Conservation (phyloP, 805 yeast genomes). For the Metschnikowia orientalis region DNA sequence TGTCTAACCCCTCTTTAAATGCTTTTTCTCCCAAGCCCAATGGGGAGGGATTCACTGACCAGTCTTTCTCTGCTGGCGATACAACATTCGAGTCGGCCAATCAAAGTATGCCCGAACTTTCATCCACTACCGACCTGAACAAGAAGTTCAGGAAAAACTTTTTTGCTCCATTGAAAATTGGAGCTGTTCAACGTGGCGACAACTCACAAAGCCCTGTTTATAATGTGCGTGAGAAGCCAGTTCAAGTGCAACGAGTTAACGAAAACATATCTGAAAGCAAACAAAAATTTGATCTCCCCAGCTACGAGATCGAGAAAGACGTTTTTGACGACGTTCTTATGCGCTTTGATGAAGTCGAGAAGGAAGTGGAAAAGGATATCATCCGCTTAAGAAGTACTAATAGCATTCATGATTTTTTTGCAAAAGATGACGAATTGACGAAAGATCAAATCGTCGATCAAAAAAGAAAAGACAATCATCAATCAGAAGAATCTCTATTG, state of each 20-base stretch:
- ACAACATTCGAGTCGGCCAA: too few species aligned
- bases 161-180: too few species aligned
- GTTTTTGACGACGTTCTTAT: slow-evolving; percentile 16
- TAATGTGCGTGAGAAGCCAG: slow-evolving; percentile 6
- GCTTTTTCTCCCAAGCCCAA: neutral
- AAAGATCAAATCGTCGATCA: slow-evolving; percentile 39
- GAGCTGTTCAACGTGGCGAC: slow-evolving; percentile 2
- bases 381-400: slow-evolving; percentile 7
- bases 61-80: too few species aligned
- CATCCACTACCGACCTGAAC: neutral
- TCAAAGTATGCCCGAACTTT: too few species aligned
- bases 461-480: slow-evolving; percentile 26
- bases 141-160: neutral
- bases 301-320: slow-evolving; percentile 13
- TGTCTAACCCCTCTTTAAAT: slow-evolving; percentile 4
- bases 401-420: slow-evolving; percentile 23
- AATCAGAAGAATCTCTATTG: slow-evolving; percentile 16
- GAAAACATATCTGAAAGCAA: neutral
- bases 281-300: slow-evolving; percentile 13
- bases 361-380: slow-evolving; percentile 15
- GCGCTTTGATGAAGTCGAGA: slow-evolving; percentile 17
- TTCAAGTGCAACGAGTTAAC: neutral
- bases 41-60: neutral
- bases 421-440: slow-evolving; percentile 41
- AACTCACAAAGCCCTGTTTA: slow-evolving; percentile 7